Evolutionary conservation across 1,284 basidiomycete species (phyloP).

Genomic region (Trichosporon sp.): DNA sequence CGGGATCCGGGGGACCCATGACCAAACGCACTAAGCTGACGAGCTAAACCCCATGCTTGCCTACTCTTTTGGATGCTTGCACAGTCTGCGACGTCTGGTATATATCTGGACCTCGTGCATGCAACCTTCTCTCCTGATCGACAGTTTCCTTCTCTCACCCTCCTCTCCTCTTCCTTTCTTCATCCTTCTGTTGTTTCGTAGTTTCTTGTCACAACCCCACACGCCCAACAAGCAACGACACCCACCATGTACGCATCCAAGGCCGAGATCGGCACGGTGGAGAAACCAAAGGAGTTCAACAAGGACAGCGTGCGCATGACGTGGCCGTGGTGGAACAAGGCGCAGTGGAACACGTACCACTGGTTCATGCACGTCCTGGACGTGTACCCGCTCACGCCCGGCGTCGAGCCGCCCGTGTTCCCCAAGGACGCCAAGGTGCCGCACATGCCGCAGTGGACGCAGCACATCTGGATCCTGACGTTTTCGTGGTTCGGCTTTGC

Average conservation of each 20-base stretch:
- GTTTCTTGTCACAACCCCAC: background rate
- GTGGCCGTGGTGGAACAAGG: slow-evolving; percentile 14
- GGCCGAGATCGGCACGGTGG: background rate
- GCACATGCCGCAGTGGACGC: slow-evolving; percentile 20
- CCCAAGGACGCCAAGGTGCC: slow-evolving; percentile 15
- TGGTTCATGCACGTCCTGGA: slow-evolving; percentile 13
- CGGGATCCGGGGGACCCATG: slow-evolving; percentile 13
- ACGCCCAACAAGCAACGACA: background rate
- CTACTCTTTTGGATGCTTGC: background rate
- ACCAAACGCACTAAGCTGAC: slow-evolving; percentile 4
- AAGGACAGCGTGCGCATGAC: slow-evolving; percentile 17
- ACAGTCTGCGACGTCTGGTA: background rate
- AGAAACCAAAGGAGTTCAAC: background rate
- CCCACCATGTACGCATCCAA: background rate
- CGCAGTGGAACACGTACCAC: slow-evolving; percentile 9
- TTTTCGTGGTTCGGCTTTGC: slow-evolving; percentile 16
- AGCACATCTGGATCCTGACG: slow-evolving; percentile 19
- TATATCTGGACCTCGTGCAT: background rate
- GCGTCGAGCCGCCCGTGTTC: background rate
- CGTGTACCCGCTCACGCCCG: slow-evolving; percentile 16
- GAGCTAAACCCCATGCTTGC: slow-evolving; percentile 3
- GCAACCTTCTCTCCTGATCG: too few species aligned
- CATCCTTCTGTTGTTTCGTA: background rate
- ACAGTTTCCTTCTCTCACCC: too few species aligned
- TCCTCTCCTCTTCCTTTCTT: too few species aligned